Evolutionary conservation across 1,284 basidiomycete species (phyloP), one percentile per base, ranked within the genome.

Genomic region (Ustilago crameri): DNA sequence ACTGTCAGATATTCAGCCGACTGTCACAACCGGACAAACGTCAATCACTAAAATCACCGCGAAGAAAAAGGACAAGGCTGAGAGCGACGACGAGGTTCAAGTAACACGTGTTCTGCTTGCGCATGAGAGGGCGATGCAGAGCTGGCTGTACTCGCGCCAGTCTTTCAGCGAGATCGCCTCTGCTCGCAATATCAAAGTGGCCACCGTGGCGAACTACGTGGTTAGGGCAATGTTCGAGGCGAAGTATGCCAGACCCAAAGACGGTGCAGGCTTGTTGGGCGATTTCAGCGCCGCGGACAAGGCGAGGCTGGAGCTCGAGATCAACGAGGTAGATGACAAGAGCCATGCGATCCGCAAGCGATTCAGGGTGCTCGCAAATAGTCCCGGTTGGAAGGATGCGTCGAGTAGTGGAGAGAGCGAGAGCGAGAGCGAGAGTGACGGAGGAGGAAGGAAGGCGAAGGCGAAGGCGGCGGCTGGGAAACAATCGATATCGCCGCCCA

Each of bases 161-260:
- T 42, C 55, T 5, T 34, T 75, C 18, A 24, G 23, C 5, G 38
- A 60, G 23, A 26, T 75, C 10, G 64, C 69, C 1, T 2, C 23
- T 5, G 40, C 53, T 10, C n/a, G 44, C 37, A 56, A 54, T 14
- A 57, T 75, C 52, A 68, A 64, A 24, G 5, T 51, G 27, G 43
- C 15, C 26, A 69, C 73, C 2, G 56, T 49, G 1, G 69, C 60
- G 4, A 17, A 9, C 5, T 72, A 75, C 49, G 9, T 75, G 7
- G 17, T 62, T 27, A 56, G 49, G 14, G 58, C 65, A 8, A 26
- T 75, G 4, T 0, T 40, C 15, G 46, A 54, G 9, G 58, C 68
- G 26, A 41, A 43, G 14, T 26, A 12, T 12, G 18, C 40, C 15
- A 26, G 24, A 20, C 22, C n/a, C 5, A 20, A 10, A 5, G 41